Evolutionary conservation across 1,139 yeast species (phyloP).

Genomic region (Zygosaccharomyces pseudobailii): DNA sequence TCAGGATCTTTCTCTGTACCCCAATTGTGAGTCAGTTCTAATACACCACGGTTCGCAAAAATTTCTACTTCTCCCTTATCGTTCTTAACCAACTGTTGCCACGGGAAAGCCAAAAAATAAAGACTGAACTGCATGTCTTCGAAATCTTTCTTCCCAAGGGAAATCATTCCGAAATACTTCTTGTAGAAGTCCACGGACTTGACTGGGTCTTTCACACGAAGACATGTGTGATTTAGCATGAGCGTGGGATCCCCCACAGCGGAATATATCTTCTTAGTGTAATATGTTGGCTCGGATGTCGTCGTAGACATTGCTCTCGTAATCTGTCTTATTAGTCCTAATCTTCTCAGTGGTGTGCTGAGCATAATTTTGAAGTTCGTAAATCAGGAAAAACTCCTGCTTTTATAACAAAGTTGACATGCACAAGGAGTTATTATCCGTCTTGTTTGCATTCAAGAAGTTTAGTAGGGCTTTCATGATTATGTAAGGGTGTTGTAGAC

Average conservation of each 20-base stretch:
- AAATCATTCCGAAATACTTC: constrained; percentile 68
- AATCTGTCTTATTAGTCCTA: constrained; percentile 2
- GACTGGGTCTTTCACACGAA: constrained; percentile 80
- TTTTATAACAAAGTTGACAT: neutral
- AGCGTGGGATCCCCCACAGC: constrained; percentile 26
- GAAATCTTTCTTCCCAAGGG: constrained; percentile 49
- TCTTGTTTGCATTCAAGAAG: neutral
- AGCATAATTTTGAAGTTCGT: neutral
- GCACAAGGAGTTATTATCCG: neutral
- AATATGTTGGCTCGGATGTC: constrained; percentile 9
- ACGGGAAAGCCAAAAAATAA: constrained; percentile 60
- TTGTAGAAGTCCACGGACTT: constrained; percentile 68
- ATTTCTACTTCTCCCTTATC: constrained; percentile 39
- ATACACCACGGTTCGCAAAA: constrained; percentile 63
- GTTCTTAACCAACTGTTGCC: constrained; percentile 41
- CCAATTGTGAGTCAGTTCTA: constrained; percentile 80
- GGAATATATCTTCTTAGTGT: constrained; percentile 19
- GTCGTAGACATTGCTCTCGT: constrained; percentile 8
- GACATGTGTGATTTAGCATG: constrained; percentile 60
- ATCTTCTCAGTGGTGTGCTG: neutral
- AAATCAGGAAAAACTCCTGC: neutral
- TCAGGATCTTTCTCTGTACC: constrained; percentile 62
- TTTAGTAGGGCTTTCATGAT: neutral
- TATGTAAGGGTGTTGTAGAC: neutral
- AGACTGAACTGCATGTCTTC: constrained; percentile 57